Conservation (phyloP, 2,329 filamentous ascomycete genomes). For the Fusarium incarnatum region DNA sequence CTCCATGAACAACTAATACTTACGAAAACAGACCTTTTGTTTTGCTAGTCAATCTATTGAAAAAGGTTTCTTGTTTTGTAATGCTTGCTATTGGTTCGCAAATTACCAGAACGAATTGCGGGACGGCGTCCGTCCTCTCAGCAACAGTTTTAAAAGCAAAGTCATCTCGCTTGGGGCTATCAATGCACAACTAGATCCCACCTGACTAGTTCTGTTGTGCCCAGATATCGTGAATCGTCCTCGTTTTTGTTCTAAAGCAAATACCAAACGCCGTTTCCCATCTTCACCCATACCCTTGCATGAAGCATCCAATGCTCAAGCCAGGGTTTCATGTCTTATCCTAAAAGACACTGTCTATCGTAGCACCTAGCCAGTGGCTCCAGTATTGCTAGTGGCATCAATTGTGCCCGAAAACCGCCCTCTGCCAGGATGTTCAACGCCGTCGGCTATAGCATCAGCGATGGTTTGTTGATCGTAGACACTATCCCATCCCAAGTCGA, state of each 20-base stretch:
- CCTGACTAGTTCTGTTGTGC: constrained; percentile 13
- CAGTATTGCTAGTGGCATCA: constrained; percentile 18
- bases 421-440: constrained; percentile 50
- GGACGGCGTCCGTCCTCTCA: not conserved
- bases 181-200: not conserved
- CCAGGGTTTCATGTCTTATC: not conserved
- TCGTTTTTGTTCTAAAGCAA: not conserved
- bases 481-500: constrained; percentile 53
- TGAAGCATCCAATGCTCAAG: not conserved
- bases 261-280: constrained; percentile 1
- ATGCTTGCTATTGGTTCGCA: not conserved
- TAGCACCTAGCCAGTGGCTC: not conserved
- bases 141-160: not conserved
- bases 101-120: not conserved
- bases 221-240: constrained; percentile 15
- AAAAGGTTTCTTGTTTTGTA: not conserved
- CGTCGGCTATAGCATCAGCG: constrained; percentile 52
- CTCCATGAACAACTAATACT: not conserved
- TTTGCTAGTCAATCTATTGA: not conserved
- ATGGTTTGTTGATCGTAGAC: constrained; percentile 50
- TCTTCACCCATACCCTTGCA: not conserved
- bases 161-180: not conserved
- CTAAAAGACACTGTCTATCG: constrained; percentile 9
- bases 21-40: not conserved
- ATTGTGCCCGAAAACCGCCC: constrained; percentile 57